Conservation (phyloP, 2,329 filamentous ascomycete species). For the Beauveria sp. region DNA sequence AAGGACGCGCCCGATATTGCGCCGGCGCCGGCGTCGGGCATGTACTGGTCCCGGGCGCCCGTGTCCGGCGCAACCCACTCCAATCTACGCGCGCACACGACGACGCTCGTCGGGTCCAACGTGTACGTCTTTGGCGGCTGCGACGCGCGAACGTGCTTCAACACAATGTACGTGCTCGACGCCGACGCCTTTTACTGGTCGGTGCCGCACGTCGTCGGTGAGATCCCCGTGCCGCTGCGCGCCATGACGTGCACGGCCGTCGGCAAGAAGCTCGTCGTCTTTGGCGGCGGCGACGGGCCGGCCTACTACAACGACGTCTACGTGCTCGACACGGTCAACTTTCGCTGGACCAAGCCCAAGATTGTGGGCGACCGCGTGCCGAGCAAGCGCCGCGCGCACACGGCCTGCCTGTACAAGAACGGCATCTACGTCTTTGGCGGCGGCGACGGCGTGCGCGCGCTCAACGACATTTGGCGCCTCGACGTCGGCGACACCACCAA, state of each 20-base stretch:
- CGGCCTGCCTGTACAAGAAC: conserved; percentile 63
- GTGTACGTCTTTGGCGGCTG: conserved; percentile 64
- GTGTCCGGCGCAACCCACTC: conserved; percentile 56
- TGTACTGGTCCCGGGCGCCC: conserved; percentile 64
- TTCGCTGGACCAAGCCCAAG: conserved; percentile 56
- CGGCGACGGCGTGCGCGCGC: conserved; percentile 60
- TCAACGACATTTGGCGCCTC: conserved; percentile 67
- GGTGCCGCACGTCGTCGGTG: conserved; percentile 54
- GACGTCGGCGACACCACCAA: conserved; percentile 59
- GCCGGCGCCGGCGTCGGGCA: conserved; percentile 57
- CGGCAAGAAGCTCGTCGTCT: conserved; percentile 62
- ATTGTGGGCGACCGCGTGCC: conserved; percentile 51
- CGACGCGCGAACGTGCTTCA: conserved; percentile 59
- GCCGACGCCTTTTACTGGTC: conserved; percentile 66
- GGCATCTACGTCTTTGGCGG: conserved; percentile 67
- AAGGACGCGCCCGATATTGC: conserved; percentile 51
- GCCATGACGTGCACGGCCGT: conserved; percentile 68
- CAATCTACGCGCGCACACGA: conserved; percentile 58
- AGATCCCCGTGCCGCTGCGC: conserved; percentile 55
- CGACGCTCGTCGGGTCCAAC: conserved; percentile 57
- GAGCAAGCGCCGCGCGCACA: conserved; percentile 58
- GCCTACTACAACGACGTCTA: conserved; percentile 67
- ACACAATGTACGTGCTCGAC: conserved; percentile 61
- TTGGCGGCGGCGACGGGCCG: conserved; percentile 62
- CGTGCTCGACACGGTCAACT: conserved; percentile 63